Evolutionary conservation across 2,329 filamentous ascomycete genomes (phyloP).

Genomic region (Aspergillus sp.): DNA sequence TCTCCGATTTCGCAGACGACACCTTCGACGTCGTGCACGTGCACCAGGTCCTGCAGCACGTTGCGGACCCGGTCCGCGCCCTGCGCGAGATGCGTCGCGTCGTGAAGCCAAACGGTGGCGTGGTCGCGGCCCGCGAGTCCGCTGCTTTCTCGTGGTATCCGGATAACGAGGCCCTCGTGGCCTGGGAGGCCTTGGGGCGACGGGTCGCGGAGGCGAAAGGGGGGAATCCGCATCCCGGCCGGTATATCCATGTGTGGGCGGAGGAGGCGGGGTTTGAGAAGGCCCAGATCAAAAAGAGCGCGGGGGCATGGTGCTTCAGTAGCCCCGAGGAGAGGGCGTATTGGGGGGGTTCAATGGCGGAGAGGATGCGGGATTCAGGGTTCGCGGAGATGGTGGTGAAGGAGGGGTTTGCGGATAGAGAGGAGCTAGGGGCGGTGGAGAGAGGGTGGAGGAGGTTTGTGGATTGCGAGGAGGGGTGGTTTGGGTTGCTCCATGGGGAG

Average conservation of each 20-base stretch:
- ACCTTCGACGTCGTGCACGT: constrained; percentile 61
- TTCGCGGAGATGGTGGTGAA: constrained; percentile 29
- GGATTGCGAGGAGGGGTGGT: constrained; percentile 37
- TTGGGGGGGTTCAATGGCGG: constrained; percentile 37
- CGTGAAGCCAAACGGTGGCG: constrained; percentile 53
- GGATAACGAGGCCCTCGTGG: constrained; percentile 22
- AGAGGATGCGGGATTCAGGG: constrained; percentile 27
- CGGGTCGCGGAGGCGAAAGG: constrained; percentile 25
- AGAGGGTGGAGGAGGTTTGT: constrained; percentile 36
- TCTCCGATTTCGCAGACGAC: constrained; percentile 42
- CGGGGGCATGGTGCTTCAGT: constrained; percentile 39
- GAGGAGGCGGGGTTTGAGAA: constrained; percentile 33
- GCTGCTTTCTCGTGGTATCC: constrained; percentile 36
- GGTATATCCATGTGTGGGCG: constrained; percentile 36
- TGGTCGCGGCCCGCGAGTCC: constrained; percentile 52
- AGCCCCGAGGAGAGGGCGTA: constrained; percentile 31
- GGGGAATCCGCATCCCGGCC: constrained; percentile 28
- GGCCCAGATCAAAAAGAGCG: constrained; percentile 24
- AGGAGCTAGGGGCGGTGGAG: constrained; percentile 34
- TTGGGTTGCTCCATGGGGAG: constrained; percentile 38
- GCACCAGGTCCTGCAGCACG: constrained; percentile 60
- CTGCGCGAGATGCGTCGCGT: constrained; percentile 58
- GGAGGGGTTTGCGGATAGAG: constrained; percentile 29
- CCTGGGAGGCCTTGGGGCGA: constrained; percentile 25
- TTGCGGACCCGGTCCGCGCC: constrained; percentile 51